Base-by-base conservation (phyloP, 306 rosid genomes). In the Begonia peltatifolia region DNA sequence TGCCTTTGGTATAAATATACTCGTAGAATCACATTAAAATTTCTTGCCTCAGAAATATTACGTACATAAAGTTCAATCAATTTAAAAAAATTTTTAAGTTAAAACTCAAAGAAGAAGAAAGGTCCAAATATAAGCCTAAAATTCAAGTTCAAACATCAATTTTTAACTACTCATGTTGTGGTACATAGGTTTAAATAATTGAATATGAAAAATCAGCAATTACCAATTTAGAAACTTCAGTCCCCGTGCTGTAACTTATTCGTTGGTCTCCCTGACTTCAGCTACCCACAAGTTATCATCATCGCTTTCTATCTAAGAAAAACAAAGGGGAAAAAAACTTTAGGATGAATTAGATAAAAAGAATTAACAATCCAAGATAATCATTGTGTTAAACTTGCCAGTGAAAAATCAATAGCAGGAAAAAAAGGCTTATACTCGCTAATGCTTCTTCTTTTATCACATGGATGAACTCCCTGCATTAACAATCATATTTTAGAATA, bases 351-450 rank as follows among this genome's bases (percentile, higher is more conserved):
- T 41, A n/a, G 41, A n/a, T 15, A 18, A 41, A 46, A 46, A 44
- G n/a, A 9, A 46, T 18, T 2, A 46, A 17, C 7, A 25, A 11
- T 15, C 11, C 9, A 60, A 41, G 42, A 41, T 2, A 14, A 51
- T 12, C 17, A 14, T 10, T n/a, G 14, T 44, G 14, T 44, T 44
- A 10, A 60, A 61, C 84, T 67, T 68, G 53, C 99, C 79, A 76
- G 71, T 38, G 93, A 86, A 74, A 90, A 90, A 75, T 86, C 88
- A 71, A 90, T 56, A 14, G 88, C 99, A 11, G 99, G 99, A 68
- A 90, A 90, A 64, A 90, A 69, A 59, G 72, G 46, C 50, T 17
- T 71, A 61, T 90, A 90, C 63, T 90, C 88, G 11, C 56, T 70
- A 57, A 83, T 73, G 72, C 67, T 81, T 70, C 93, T 74, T 74